Base-by-base conservation (phyloP, 805 yeast genomes). In the Metschnikowia koreensis region DNA sequence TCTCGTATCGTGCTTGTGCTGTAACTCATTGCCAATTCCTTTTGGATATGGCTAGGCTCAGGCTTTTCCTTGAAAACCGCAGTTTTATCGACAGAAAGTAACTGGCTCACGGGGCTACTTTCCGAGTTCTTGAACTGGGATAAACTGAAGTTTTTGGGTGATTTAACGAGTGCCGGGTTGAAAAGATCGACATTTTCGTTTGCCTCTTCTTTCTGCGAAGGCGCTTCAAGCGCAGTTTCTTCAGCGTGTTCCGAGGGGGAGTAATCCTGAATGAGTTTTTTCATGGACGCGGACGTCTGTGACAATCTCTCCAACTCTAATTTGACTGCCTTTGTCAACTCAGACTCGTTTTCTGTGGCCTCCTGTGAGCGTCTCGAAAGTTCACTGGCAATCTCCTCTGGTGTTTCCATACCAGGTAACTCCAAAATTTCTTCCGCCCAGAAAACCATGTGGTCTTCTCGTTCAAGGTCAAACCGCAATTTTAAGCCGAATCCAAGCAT, bases 401-500 rank as follows among this genome's bases (percentile, higher is more conserved):
- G 53, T 13, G 44, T 48, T 11, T 55, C 48, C 22, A 45, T 39
- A 13, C 34, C 44, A 16, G 46, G 44, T 17, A 33, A 22, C 27
- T 38, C 37, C 13, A 29, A 39, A 7, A 54, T 45, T 8, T 56
- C 56, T 12, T 42, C 48, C n/a, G 38, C 28, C 58, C 55, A 51
- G 13, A 11, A 11, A 7, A 38, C 46, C 41, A 50, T 44, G 12
- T 41, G 50, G 52, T 70, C 71, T 47, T 66, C 68, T 38, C 62
- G 68, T 52, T 73, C 75, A 52, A 73, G 63, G 49, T 76, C 77
- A 47, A 68, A 71, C 53, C 82, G 69, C 51, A 78, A 65, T 51
- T 71, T 74, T 52, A 79, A 71, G 0, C 79, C 83, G 57, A 68
- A 69, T n/a, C 77, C 80, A 41, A 80, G 66, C 47, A 73, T 70